Conservation (phyloP, 352 stramenopile species). For the Phytophthora palmivora region DNA sequence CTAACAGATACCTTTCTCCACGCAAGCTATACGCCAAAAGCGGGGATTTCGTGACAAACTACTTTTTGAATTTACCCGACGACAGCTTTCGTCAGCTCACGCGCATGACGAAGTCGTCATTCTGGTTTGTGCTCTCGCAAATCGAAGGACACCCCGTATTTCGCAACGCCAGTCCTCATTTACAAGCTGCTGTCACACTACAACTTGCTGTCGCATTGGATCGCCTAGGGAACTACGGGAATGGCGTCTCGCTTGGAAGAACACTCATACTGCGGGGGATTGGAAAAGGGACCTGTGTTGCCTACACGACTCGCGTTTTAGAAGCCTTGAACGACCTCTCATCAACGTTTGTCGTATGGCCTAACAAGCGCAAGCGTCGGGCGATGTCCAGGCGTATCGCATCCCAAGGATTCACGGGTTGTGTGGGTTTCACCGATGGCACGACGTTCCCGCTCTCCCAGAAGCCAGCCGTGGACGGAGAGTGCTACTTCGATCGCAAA, state of each 20-base stretch:
- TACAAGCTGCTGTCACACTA: neutral
- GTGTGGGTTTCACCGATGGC: constrained; percentile 6
- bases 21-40: neutral
- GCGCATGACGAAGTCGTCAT: neutral
- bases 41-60: constrained; percentile 1
- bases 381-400: constrained; percentile 2
- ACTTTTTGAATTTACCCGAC: neutral
- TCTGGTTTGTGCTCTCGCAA: neutral
- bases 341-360: no score
- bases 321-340: no score
- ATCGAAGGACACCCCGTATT: constrained; percentile 1
- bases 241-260: constrained; percentile 5
- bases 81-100: constrained; percentile 6
- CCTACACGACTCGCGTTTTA: neutral
- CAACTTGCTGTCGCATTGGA: constrained; percentile 6
- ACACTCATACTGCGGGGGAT: constrained; percentile 2
- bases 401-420: neutral
- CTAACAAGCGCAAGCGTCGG: no score
- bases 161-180: neutral
- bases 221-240: constrained; percentile 1
- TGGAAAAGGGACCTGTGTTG: constrained; percentile 1
- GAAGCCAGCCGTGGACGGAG: constrained; percentile 8
- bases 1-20: neutral
- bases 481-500: constrained; percentile 14
- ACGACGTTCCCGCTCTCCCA: constrained; percentile 9